phyloP scores from a whole-genome alignment of 768 basidiomycete species.

The Pleurotus eryngii region DNA sequence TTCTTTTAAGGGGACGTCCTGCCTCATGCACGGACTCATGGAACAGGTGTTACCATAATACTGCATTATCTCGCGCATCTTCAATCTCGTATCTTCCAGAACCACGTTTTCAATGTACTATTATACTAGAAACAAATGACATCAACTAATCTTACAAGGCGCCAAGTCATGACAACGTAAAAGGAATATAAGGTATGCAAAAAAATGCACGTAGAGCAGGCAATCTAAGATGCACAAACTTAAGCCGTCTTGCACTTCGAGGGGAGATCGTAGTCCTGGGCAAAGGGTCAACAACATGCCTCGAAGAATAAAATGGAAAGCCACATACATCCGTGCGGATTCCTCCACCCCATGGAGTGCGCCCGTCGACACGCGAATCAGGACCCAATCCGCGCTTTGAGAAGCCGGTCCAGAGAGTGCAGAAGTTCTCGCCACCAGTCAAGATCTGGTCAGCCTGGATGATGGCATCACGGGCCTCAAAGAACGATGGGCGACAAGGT shows the following conservation, averaged over 20 bases:
- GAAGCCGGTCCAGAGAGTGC: conserved; percentile 85
- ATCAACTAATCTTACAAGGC: conserved; percentile 5
- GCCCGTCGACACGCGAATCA: conserved; percentile 69
- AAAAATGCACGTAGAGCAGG: not conserved
- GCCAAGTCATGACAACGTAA: not conserved
- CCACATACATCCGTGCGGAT: conserved; percentile 59
- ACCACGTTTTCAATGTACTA: not conserved
- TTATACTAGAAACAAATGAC: conserved; percentile 1
- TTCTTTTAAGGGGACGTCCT: too few relatives aligned
- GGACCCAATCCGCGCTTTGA: conserved; percentile 76
- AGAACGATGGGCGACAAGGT: conserved; percentile 86
- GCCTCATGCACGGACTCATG: too few relatives aligned
- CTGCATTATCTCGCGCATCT: too few relatives aligned
- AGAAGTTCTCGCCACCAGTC: conserved; percentile 92
- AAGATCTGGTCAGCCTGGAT: conserved; percentile 87
- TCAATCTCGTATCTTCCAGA: too few relatives aligned
- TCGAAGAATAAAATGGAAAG: not conserved
- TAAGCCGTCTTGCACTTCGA: conserved; percentile 19
- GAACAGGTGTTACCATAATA: too few relatives aligned
- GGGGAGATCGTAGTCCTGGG: conserved; percentile 25
- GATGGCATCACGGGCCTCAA: conserved; percentile 86
- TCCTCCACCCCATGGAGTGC: conserved; percentile 94
- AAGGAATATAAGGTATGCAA: not conserved
- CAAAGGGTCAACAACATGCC: not conserved
- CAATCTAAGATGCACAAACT: not conserved